These are phyloP conservation scores for Phialemonium atrogriseum DNA, from an alignment of 2,329 filamentous ascomycete species.

Conservation along the genomic window DNA sequence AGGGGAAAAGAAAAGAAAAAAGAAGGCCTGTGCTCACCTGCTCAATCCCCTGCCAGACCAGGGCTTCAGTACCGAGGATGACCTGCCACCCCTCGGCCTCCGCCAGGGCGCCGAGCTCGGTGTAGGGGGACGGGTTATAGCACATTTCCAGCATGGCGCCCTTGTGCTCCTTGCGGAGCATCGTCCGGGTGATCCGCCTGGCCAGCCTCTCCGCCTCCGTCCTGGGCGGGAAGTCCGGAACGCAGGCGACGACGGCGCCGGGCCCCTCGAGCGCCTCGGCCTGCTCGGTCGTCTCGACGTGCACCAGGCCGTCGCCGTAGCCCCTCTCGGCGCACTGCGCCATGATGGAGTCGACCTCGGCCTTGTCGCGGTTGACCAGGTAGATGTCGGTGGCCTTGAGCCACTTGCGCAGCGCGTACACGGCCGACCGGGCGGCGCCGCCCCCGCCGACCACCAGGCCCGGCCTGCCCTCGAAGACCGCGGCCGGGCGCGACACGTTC, in stretches of 20 bases:
- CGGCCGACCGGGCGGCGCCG: slow-evolving; percentile 67
- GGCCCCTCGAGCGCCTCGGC: slow-evolving; percentile 50
- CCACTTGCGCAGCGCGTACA: slow-evolving; percentile 66
- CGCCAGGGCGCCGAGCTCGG: slow-evolving; percentile 54
- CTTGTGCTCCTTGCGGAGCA: slow-evolving; percentile 40
- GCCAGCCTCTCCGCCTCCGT: slow-evolving; percentile 54
- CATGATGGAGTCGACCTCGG: slow-evolving; percentile 60
- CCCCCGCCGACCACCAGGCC: slow-evolving; percentile 71
- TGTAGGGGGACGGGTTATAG: slow-evolving; percentile 67
- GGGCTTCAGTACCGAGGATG: slow-evolving; percentile 65
- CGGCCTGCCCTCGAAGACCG: slow-evolving; percentile 48
- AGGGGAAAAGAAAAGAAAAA: background rate
- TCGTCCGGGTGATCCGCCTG: slow-evolving; percentile 44
- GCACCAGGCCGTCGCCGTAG: slow-evolving; percentile 51
- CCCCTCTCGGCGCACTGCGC: slow-evolving; percentile 51
- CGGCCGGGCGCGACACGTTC: slow-evolving; percentile 36
- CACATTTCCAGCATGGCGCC: slow-evolving; percentile 75
- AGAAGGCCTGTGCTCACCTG: slow-evolving; percentile 30
- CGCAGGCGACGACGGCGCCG: slow-evolving; percentile 62
- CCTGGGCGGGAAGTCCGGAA: slow-evolving; percentile 67
- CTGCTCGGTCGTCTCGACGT: slow-evolving; percentile 53
- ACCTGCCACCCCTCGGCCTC: slow-evolving; percentile 60
- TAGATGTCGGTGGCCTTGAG: slow-evolving; percentile 63
- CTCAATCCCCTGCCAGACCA: slow-evolving; percentile 71
- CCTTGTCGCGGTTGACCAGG: slow-evolving; percentile 64